Percentiles rank a stretch among this genome's conserved stretches.
These are phyloP conservation scores for Penicillium corylophilum DNA, from an alignment of 2,329 filamentous ascomycete species.

Conservation along the genomic window DNA sequence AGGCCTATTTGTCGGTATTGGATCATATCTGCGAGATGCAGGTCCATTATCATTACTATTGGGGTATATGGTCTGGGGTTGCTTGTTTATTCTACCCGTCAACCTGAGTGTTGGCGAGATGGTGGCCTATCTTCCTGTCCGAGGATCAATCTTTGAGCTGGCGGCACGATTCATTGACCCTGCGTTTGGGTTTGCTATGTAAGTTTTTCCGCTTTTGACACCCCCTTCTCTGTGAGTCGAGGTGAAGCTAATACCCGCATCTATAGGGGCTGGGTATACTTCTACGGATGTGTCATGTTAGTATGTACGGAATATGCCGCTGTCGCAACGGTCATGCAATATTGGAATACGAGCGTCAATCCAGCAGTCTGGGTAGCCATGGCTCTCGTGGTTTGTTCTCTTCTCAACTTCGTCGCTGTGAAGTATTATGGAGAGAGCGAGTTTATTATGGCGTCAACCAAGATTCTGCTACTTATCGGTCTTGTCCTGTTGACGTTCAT, in stretches of 20 bases:
- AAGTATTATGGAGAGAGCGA: constrained; percentile 72
- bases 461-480: constrained; percentile 67
- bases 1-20: constrained; percentile 38
- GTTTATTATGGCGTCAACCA: constrained; percentile 68
- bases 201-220: not conserved
- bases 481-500: constrained; percentile 74
- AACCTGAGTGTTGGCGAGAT: constrained; percentile 33
- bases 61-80: constrained; percentile 36
- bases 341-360: constrained; percentile 46
- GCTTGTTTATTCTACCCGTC: constrained; percentile 34
- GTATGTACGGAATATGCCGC: constrained; percentile 51
- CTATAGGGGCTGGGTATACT: constrained; percentile 45
- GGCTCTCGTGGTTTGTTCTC: constrained; percentile 43
- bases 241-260: not conserved
- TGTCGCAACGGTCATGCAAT: constrained; percentile 46
- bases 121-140: constrained; percentile 39
- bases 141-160: constrained; percentile 49
- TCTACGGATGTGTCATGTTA: constrained; percentile 46
- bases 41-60: constrained; percentile 38
- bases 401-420: constrained; percentile 68
- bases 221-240: not conserved
- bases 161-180: constrained; percentile 51
- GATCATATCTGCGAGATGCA: constrained; percentile 31
- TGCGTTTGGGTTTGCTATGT: constrained; percentile 44
- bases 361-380: constrained; percentile 45